Evolutionary conservation across 1,284 basidiomycete genomes (phyloP).

Genomic region (Tetrapyrgos nigripes): DNA sequence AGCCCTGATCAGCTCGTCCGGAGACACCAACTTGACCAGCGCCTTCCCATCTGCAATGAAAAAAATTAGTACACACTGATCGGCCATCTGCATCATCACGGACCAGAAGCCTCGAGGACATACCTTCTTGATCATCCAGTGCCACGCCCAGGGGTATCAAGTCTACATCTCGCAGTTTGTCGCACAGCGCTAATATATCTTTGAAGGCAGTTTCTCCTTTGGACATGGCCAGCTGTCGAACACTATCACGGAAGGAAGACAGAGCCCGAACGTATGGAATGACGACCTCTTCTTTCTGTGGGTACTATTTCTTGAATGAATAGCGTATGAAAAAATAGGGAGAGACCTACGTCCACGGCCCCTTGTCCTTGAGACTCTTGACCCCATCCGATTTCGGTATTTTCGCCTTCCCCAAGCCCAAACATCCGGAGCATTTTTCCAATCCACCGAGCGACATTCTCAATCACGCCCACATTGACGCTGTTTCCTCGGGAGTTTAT

Average conservation of each 20-base stretch:
- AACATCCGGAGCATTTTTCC: slow-evolving; percentile 94
- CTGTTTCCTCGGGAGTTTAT: slow-evolving; percentile 68
- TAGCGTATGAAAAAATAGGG: slow-evolving; percentile 8
- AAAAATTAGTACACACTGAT: slow-evolving; percentile 5
- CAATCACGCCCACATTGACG: slow-evolving; percentile 76
- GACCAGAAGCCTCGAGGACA: slow-evolving; percentile 17
- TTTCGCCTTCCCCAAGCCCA: slow-evolving; percentile 87
- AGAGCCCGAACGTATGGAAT: slow-evolving; percentile 91
- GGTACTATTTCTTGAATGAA: slow-evolving; percentile 14
- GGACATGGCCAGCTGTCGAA: slow-evolving; percentile 84
- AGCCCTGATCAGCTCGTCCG: slow-evolving; percentile 82
- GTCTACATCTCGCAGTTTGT: slow-evolving; percentile 90
- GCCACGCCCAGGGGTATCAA: slow-evolving; percentile 94
- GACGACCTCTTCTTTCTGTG: slow-evolving; percentile 81
- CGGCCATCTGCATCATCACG: slow-evolving; percentile 8
- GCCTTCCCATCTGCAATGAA: slow-evolving; percentile 81
- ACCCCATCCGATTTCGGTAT: slow-evolving; percentile 75
- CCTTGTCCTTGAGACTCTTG: slow-evolving; percentile 53
- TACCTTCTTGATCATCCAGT: slow-evolving; percentile 95
- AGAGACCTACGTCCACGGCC: slow-evolving; percentile 61
- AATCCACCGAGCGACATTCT: slow-evolving; percentile 84
- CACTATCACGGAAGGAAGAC: slow-evolving; percentile 91
- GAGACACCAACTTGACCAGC: slow-evolving; percentile 91
- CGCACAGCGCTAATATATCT: slow-evolving; percentile 86
- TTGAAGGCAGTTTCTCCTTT: slow-evolving; percentile 70